Percentiles rank a stretch among this genome's conserved stretches.
Evolutionary conservation across 441 rosid species (phyloP).

Genomic region (Euphorbia schlechtendalii): DNA sequence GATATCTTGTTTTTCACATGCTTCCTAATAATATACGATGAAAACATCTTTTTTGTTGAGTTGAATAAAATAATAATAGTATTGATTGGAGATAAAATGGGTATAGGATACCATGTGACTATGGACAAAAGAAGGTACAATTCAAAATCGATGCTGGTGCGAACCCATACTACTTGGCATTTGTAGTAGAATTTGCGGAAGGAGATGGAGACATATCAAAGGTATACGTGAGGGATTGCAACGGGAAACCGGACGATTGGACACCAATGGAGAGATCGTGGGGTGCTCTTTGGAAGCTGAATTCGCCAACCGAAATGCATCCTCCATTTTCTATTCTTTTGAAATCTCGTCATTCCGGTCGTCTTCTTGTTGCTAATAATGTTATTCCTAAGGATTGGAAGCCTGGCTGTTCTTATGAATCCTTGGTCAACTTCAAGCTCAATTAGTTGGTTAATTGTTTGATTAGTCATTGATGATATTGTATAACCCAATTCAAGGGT

Average conservation of each 20-base stretch:
- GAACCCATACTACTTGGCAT: slow-evolving; percentile 39
- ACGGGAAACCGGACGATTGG: slow-evolving; percentile 21
- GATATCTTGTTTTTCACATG: too few species aligned
- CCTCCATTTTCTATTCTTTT: slow-evolving; percentile 36
- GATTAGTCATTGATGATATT: too few species aligned
- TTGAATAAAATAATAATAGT: too few species aligned
- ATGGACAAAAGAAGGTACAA: slow-evolving; percentile 29
- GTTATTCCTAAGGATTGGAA: slow-evolving; percentile 45
- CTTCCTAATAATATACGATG: too few species aligned
- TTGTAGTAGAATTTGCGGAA: slow-evolving; percentile 34
- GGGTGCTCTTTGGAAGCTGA: slow-evolving; percentile 54
- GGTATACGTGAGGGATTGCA: slow-evolving; percentile 28
- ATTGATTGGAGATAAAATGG: background rate
- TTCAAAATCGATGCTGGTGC: slow-evolving; percentile 42
- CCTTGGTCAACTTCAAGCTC: slow-evolving; percentile 31
- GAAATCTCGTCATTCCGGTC: slow-evolving; percentile 28
- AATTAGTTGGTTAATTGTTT: too few species aligned
- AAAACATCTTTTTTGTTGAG: too few species aligned
- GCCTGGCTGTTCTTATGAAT: slow-evolving; percentile 35
- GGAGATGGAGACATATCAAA: slow-evolving; percentile 46
- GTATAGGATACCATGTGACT: slow-evolving; percentile 40
- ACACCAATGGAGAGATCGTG: slow-evolving; percentile 41
- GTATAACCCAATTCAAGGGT: too few species aligned
- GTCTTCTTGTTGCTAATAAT: slow-evolving; percentile 31
- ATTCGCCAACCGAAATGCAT: slow-evolving; percentile 27